Evolutionary conservation across 306 rosid genomes (phyloP), one percentile per base, ranked within the genome.

Genomic region (Hippophae tibetana): DNA sequence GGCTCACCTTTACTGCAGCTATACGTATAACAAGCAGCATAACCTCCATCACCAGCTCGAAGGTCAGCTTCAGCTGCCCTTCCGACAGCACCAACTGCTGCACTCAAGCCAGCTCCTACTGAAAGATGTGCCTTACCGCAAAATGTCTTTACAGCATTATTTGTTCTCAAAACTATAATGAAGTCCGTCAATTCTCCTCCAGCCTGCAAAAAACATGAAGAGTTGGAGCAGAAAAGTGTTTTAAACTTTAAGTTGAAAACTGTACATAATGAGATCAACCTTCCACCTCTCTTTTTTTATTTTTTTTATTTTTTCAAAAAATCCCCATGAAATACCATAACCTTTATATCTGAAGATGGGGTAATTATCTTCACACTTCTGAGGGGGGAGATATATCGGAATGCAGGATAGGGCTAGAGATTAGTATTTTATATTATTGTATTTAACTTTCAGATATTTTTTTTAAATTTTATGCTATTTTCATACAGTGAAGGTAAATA

Each of bases 101-200:
- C 99, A 72, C 99, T 92, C 75, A 86, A 40, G 57, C 97, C 99
- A 44, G 97, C 99, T 54, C 99, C 99, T 14, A 92, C 63, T 5
- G 99, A 87, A 42, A 92, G 50, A 76, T 92, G 99, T 66, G 63
- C 60, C 66, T 77, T 82, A 62, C 99, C 77, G 52, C 97, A 61
- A 70, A 92, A 88, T 62, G 95, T 89, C 78, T 77, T 86, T 55
- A 92, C 86, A 61, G 97, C 97, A 0, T 84, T 88, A 48, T 12
- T 75, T 57, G 96, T 84, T 72, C 97, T 86, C 76, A 92, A 71
- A 63, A 92, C 82, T 72, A 92, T 92, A 43, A 92, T 84, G 48
- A 76, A 88, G 81, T 92, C 99, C 0, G 97, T 93, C 67, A 93
- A 72, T 72, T 93, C 99, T 72, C 99, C 99, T 66, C 99, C 99